phyloP scores from a whole-genome alignment of 164 flowering plant species.

The Nymphaea colorata region DNA sequence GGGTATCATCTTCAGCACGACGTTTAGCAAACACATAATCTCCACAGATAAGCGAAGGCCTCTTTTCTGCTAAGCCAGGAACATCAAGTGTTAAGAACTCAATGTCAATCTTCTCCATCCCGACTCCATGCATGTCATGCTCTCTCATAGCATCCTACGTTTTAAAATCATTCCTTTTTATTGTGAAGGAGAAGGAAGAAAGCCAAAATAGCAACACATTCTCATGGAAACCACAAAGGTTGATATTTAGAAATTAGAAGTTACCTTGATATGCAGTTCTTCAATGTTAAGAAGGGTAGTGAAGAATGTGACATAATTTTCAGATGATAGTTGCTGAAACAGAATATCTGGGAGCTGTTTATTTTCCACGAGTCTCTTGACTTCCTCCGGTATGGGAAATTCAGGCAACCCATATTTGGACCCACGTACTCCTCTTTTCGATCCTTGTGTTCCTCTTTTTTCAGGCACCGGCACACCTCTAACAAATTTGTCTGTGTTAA shows the following conservation, averaged over 20 bases:
- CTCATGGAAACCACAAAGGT: neutral
- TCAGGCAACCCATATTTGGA: constrained; percentile 31
- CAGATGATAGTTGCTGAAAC: constrained; percentile 27
- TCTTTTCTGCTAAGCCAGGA: constrained; percentile 87
- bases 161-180: constrained; percentile 5
- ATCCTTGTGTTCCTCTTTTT: constrained; percentile 7
- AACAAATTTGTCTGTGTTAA: constrained; percentile 26
- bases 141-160: constrained; percentile 69
- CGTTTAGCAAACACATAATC: constrained; percentile 55
- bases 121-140: constrained; percentile 64
- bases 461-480: constrained; percentile 34
- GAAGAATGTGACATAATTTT: constrained; percentile 52
- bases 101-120: constrained; percentile 36
- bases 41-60: constrained; percentile 85
- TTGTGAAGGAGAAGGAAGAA: neutral
- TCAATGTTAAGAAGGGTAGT: constrained; percentile 56
- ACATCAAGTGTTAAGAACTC: constrained; percentile 58
- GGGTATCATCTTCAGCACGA: constrained; percentile 16
- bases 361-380: constrained; percentile 37
- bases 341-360: constrained; percentile 52
- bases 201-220: too few species aligned
- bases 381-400: constrained; percentile 41
- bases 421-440: constrained; percentile 16
- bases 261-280: constrained; percentile 82
- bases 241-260: neutral